These are phyloP conservation scores for Scheffersomyces stipitis DNA, from an alignment of 805 yeast species.

Conservation along the genomic window DNA sequence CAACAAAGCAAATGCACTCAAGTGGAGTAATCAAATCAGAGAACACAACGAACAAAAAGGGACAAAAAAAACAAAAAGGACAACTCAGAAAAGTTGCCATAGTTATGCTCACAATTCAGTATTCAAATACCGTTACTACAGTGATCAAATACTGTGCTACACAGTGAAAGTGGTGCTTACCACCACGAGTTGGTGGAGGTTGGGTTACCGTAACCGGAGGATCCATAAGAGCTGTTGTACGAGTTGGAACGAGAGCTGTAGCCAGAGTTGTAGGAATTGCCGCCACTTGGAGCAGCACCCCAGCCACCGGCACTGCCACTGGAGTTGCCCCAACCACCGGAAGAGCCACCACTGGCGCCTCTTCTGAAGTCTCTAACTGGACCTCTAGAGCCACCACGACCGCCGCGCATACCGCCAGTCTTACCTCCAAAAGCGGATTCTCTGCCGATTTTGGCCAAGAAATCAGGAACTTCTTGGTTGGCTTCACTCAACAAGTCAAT, in stretches of 20 bases:
- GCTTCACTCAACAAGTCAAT: conserved; percentile 89
- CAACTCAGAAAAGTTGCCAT: no score
- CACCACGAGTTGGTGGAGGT: conserved; percentile 40
- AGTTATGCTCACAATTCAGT: no score
- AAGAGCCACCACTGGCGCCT: conserved; percentile 30
- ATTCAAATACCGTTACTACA: no score
- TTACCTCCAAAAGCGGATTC: conserved; percentile 62
- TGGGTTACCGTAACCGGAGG: conserved; percentile 34
- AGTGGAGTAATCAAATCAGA: conserved; percentile 7
- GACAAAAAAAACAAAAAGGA: conserved; percentile 12
- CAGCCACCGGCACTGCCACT: conserved; percentile 20
- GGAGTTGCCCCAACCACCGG: conserved; percentile 19
- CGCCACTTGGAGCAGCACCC: conserved; percentile 11
- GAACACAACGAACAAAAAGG: conserved; percentile 10
- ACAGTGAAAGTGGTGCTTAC: no score
- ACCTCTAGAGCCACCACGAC: conserved; percentile 42
- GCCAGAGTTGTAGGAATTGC: conserved; percentile 7
- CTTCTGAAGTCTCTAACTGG: conserved; percentile 60
- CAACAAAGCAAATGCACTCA: conserved; percentile 12
- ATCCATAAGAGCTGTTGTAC: conserved; percentile 26
- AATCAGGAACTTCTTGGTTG: conserved; percentile 94
- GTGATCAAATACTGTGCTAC: no score
- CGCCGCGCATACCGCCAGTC: conserved; percentile 13
- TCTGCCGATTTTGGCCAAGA: conserved; percentile 76
- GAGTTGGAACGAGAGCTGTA: conserved; percentile 9